A percentile compares a stretch with the other conserved stretches of the same genome.
Evolutionary conservation across 2,329 filamentous ascomycete species (phyloP).

Genomic region (Diaporthe amygdali): DNA sequence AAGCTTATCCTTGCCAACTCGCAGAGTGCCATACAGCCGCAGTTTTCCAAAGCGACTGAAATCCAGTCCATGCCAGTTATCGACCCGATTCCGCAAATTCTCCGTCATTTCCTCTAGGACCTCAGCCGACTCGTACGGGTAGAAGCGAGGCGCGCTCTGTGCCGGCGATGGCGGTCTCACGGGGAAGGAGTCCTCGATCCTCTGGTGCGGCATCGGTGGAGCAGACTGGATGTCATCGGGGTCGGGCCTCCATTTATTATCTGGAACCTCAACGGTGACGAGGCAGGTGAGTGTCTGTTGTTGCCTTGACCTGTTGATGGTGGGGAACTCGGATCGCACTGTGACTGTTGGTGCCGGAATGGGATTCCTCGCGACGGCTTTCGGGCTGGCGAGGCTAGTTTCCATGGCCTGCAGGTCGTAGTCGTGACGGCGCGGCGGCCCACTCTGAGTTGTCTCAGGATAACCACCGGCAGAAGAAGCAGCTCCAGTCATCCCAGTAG

Average conservation of each 20-base stretch:
- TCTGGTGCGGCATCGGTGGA: conserved; percentile 47
- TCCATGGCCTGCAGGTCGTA: conserved; percentile 98
- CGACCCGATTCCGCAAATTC: conserved; percentile 82
- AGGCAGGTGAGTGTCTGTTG: conserved; percentile 95
- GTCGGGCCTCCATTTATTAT: conserved; percentile 88
- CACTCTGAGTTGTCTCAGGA: conserved; percentile 74
- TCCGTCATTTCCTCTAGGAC: conserved; percentile 86
- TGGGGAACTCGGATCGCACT: conserved; percentile 95
- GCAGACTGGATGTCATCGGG: conserved; percentile 75
- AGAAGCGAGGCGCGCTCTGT: conserved; percentile 62
- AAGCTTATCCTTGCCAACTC: conserved; percentile 93
- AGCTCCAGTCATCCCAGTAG: conserved; percentile 72
- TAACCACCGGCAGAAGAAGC: conserved; percentile 83
- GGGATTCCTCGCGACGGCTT: conserved; percentile 76
- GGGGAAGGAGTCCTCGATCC: conserved; percentile 57
- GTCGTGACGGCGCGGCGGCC: conserved; percentile 75
- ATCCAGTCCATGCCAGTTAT: conserved; percentile 98
- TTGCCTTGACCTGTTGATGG: conserved; percentile 86
- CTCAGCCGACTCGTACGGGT: conserved; percentile 77
- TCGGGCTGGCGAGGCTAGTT: conserved; percentile 77
- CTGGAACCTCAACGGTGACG: conserved; percentile 90
- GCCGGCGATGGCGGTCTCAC: conserved; percentile 65
- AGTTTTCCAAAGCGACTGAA: conserved; percentile 92
- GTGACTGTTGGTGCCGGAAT: conserved; percentile 93
- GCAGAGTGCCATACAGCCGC: conserved; percentile 84